Base-by-base conservation (phyloP, 2,329 filamentous ascomycete genomes). In the Alternaria viburni region DNA sequence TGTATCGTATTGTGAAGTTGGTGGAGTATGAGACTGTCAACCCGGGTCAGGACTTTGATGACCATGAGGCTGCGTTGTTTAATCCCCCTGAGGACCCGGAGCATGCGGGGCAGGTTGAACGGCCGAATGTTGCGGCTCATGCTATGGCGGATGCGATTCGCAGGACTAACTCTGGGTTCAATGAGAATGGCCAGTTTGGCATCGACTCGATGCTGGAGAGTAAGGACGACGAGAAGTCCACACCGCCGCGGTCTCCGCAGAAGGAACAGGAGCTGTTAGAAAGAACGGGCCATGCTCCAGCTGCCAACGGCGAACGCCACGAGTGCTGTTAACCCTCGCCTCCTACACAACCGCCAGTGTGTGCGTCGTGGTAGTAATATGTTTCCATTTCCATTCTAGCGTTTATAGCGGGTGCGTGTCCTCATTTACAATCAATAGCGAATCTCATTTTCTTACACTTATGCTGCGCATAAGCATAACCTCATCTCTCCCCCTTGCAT, bases 11-110 rank as follows among this genome's bases (percentile, higher is more conserved):
- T 41, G 78, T 82, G 60, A 82, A 80, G 68, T 67, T 71, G 15
- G 74, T 80, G 13, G 80, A 82, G 56, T 82, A 82, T 52, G 71
- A 82, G 68, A 81, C 79, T n/a, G 79, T 80, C 8, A 82, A 82
- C 50, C 79, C 79, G 0, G 78, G 78, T 0, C 78, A 80, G 65
- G 78, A 80, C 63, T 79, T 79, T 61, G 77, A 80, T 43, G 77
- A 80, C 46, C 75, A 78, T 47, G 77, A 79, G 64, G 73, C 73
- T 1, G 74, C 71, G 0, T 54, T 75, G 11, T 79, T 79, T 64
- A 56, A 75, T 2, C 75, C 75, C 1, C 76, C 77, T 0, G 61
- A 61, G 30, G 65, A 78, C 44, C 71, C 76, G 3, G 63, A 64
- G 13, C 67, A 47, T 21, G 69, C 69, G 1, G 67, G 66, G 12